Conservation (phyloP, 306 rosid genomes). For the Parietaria judaica region DNA sequence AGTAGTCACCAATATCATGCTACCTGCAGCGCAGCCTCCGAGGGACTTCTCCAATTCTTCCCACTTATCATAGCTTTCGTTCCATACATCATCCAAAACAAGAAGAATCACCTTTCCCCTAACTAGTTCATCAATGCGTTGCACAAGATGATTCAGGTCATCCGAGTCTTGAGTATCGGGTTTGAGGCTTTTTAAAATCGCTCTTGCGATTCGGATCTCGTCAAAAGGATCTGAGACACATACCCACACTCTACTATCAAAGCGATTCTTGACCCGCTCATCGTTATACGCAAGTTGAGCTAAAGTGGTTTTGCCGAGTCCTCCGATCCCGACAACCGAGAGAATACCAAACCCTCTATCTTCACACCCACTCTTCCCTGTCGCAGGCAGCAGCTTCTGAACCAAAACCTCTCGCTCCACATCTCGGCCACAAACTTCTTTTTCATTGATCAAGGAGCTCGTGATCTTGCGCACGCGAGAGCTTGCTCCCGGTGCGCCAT, state of each 20-base stretch:
- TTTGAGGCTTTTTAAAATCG: not conserved
- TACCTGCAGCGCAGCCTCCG: not conserved
- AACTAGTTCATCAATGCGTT: not conserved
- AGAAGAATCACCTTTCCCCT: slow-evolving; percentile 7
- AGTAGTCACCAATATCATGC: slow-evolving; percentile 11
- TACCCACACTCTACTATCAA: slow-evolving; percentile 9
- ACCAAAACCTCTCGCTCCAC: not conserved
- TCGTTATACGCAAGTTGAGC: slow-evolving; percentile 9
- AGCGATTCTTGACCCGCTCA: slow-evolving; percentile 4
- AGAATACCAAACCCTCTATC: not conserved
- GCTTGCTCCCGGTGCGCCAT: no score
- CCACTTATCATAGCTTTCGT: not conserved
- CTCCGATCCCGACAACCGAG: slow-evolving; percentile 21
- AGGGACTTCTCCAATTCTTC: not conserved
- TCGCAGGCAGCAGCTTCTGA: slow-evolving; percentile 1
- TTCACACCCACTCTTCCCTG: not conserved
- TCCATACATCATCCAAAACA: slow-evolving; percentile 14
- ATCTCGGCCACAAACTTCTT: slow-evolving; percentile 13
- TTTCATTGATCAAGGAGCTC: slow-evolving; percentile 8
- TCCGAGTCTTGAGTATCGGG: not conserved
- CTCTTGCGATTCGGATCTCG: slow-evolving; percentile 8
- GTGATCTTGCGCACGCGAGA: not conserved
- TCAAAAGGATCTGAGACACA: slow-evolving; percentile 21
- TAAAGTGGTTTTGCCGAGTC: slow-evolving; percentile 19
- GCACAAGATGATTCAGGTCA: not conserved